Base-by-base conservation (phyloP, 257 asterid species). In the Solanum paucissectum region DNA sequence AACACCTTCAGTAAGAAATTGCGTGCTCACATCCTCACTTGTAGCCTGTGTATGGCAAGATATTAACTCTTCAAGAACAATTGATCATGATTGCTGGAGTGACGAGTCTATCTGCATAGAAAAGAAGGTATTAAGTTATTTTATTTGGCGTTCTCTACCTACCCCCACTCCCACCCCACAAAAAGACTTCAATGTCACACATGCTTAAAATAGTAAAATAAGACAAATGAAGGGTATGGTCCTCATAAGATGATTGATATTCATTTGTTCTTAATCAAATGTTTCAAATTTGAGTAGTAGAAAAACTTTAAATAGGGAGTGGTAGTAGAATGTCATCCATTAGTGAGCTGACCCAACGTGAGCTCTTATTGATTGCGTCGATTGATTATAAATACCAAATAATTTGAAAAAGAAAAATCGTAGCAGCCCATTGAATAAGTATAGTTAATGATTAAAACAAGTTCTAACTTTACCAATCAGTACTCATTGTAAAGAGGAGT, bases 11-110 rank as follows among this genome's bases (percentile, higher is more conserved):
- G 96, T 95, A 68, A 91, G 91, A 86, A 89, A 89, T 62, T 97
- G 99, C 68, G 91, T 97, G 49, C 92, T 97, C 62, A 97, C 99
- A 77, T 97, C 99, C 21, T 95, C 99, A 13, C 99, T 95, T 71
- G 84, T 95, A 93, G 91, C 99, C 49, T 95, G 98, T 86, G 89
- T 94, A 74, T 95, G 99, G 99, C 90, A 77, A 62, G 96, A 94
- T 36, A 68, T 52, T 89, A 88, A 87, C 64, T 62, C 89, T 83
- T 83, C 98, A 11, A 87, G 20, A 29, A 29, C 75, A 85, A 91
- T 95, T 40, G 96, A 97, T 90, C 96, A 95, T 89, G 95, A 89
- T 10, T 88, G 89, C 88, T 97, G 99, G 99, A 97, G 99, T 60
- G 93, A 95, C 23, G 99, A 96, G 89, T 92, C 95, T 27, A 79